These are phyloP conservation scores for Wickerhamiella pararugosa DNA, from an alignment of 1,139 yeast species.

Conservation along the genomic window DNA sequence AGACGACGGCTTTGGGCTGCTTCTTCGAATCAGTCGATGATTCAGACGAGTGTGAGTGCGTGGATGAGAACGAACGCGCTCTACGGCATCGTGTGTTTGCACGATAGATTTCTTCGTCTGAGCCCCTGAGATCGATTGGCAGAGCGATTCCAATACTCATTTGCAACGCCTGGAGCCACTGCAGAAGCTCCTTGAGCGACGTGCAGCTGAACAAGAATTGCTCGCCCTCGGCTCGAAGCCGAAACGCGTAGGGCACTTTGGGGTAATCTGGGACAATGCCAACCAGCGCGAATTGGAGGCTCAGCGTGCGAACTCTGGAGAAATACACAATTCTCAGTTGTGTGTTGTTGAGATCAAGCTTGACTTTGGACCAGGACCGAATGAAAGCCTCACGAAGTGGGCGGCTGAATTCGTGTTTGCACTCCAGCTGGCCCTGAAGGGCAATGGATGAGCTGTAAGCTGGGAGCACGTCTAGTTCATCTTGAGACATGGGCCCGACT, in stretches of 20 bases:
- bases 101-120: neutral
- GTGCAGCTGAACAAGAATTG: constrained; percentile 45
- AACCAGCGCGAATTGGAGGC: constrained; percentile 47
- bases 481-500: neutral
- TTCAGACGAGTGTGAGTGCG: too few relatives aligned
- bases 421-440: constrained; percentile 17
- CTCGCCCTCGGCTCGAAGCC: constrained; percentile 53
- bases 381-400: constrained; percentile 27
- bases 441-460: constrained; percentile 18
- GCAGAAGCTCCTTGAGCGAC: constrained; percentile 38
- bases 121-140: constrained; percentile 27
- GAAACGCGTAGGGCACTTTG: constrained; percentile 40
- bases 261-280: constrained; percentile 60
- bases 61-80: too few relatives aligned
- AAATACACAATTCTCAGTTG: constrained; percentile 33
- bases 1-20: too few relatives aligned
- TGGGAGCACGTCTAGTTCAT: constrained; percentile 23
- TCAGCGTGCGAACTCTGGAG: constrained; percentile 36
- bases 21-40: too few relatives aligned
- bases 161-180: constrained; percentile 39
- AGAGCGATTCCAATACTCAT: constrained; percentile 28
- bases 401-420: constrained; percentile 25
- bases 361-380: constrained; percentile 38
- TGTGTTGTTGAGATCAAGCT: constrained; percentile 43
- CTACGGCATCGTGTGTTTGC: too few relatives aligned